Evolutionary conservation across 306 rosid genomes (phyloP), one percentile per base, ranked within the genome.

Genomic region (Oemleria cerasiformis): DNA sequence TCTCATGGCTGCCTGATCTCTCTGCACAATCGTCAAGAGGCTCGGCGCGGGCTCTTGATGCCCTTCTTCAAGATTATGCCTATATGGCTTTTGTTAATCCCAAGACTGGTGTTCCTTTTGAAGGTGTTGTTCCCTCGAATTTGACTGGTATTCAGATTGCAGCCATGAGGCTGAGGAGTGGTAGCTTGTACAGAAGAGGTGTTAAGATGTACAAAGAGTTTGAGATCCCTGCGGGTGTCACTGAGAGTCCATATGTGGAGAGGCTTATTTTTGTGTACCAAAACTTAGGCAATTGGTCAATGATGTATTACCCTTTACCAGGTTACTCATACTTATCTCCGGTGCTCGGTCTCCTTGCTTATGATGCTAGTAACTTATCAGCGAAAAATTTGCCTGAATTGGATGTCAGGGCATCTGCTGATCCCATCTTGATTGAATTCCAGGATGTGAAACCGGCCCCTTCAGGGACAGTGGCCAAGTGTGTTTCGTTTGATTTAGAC

Each of bases 211-310:
- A 82, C 88, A 76, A 86, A 43, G 99, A 91, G 83, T 89, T 91
- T 68, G 77, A 34, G 13, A 86, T 95, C 68, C 90, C 92, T 0
- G 17, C 0, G 1, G 96, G 96, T 19, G 77, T 91, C 51, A 50
- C 40, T 9, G 96, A 48, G 81, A 78, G n/a, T 1, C 96, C 85
- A 4, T 91, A 87, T 80, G 99, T 83, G 13, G 62, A 82, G 84
- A 94, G 99, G 77, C 83, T 94, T 76, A 89, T 91, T 81, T 83
- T 94, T 63, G 92, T 95, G 82, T 95, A 95, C 86, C 99, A 91
- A 77, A 86, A 89, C 78, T 67, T 95, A 67, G 96, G 90, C 21
- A 81, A 81, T 67, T 78, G 77, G 89, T 91, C 97, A 14, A n/a
- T 7, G 21, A 51, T 5, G 67, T 95, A 82, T 70, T 95, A 89